Conservation (phyloP, 2,329 filamentous ascomycete genomes). For the Escovopsis sp. region DNA sequence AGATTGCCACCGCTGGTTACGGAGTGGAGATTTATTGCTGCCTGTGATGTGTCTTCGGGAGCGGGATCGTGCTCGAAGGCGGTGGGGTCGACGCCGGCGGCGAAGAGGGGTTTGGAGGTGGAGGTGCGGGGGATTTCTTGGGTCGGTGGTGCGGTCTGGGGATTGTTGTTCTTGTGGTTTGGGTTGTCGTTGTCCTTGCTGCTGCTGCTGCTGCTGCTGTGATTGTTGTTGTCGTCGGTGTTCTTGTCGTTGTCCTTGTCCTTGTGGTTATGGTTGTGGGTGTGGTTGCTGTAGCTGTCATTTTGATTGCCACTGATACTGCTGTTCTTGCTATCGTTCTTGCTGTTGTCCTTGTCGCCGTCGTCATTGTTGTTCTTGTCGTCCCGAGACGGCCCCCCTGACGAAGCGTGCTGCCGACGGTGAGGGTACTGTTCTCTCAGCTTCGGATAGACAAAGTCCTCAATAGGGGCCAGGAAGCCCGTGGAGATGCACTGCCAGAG, state of each 20-base stretch:
- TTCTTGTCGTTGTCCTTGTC: too few relatives aligned
- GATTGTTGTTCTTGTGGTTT: slow-evolving; percentile 4
- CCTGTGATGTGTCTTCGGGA: slow-evolving; percentile 8
- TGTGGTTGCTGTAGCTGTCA: too few relatives aligned
- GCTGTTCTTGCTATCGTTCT: neutral
- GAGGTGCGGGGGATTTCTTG: too few relatives aligned
- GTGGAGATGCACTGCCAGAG: slow-evolving; percentile 64
- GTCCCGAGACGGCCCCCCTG: too few relatives aligned
- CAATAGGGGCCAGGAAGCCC: slow-evolving; percentile 30
- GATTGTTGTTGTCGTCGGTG: neutral
- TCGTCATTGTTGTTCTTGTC: too few relatives aligned
- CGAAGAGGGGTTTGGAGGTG: slow-evolving; percentile 3
- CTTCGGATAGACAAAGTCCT: slow-evolving; percentile 32
- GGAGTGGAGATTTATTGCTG: slow-evolving; percentile 5
- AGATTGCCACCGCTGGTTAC: too few relatives aligned
- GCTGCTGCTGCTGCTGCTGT: too few relatives aligned
- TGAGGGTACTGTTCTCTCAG: slow-evolving; percentile 20
- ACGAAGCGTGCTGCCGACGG: neutral
- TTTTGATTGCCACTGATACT: neutral
- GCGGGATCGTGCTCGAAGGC: slow-evolving; percentile 21
- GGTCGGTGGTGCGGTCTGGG: too few relatives aligned
- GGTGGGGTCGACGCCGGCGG: slow-evolving; percentile 22
- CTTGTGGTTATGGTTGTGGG: neutral
- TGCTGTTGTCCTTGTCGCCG: slow-evolving; percentile 5
- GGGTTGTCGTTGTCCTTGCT: neutral